Conservation (phyloP, 352 stramenopile genomes). For the Aphanomyces euteiches region DNA sequence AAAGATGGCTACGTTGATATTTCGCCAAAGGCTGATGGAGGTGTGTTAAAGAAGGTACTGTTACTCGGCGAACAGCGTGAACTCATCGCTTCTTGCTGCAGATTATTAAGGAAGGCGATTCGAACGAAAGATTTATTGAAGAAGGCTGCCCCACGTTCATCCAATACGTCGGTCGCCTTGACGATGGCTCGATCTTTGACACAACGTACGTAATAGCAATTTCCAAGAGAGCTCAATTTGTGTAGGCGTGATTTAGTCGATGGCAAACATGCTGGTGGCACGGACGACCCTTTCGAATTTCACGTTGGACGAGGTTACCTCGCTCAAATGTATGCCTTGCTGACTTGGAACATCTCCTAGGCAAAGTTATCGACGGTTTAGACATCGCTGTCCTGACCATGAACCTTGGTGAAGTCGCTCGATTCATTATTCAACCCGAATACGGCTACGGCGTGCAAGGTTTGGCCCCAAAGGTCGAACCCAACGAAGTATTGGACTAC, state of each 20-base stretch:
- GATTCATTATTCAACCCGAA: conserved; percentile 79
- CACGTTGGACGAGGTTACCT: conserved; percentile 61
- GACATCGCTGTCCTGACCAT: conserved; percentile 82
- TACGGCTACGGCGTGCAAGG: conserved; percentile 76
- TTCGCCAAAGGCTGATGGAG: conserved; percentile 61
- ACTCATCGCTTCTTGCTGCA: conserved; percentile 9
- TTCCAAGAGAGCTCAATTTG: background rate
- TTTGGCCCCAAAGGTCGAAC: conserved; percentile 80
- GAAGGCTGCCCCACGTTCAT: conserved; percentile 83
- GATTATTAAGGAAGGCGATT: conserved; percentile 57
- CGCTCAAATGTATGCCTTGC: background rate
- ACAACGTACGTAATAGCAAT: conserved; percentile 47
- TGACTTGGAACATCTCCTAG: conserved; percentile 29
- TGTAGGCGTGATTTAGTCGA: conserved; percentile 70
- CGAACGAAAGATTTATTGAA: conserved; percentile 51
- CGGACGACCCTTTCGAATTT: conserved; percentile 83
- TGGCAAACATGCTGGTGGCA: conserved; percentile 75
- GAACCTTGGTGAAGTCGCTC: conserved; percentile 66
- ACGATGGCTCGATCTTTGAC: conserved; percentile 85
- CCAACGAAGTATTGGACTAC: conserved; percentile 81
- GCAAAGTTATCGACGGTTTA: conserved; percentile 85
- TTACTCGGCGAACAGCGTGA: background rate
- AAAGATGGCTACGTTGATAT: conserved; percentile 82
- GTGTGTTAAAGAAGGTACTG: conserved; percentile 74
- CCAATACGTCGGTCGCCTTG: conserved; percentile 75